These are phyloP conservation scores for Tremella yokohamensis DNA, from an alignment of 768 basidiomycete species.

Conservation along the genomic window DNA sequence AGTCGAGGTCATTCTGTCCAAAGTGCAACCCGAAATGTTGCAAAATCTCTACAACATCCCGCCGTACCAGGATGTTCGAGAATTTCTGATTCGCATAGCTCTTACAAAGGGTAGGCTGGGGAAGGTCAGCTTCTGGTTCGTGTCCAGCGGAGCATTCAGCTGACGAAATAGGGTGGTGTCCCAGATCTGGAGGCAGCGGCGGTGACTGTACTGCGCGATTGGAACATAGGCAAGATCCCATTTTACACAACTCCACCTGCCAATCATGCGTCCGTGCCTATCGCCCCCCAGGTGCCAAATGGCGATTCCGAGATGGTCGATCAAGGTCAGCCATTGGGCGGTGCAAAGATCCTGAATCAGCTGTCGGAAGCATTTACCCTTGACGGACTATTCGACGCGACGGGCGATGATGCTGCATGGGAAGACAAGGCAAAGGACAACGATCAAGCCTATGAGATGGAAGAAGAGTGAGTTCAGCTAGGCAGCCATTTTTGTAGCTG, in stretches of 20 bases:
- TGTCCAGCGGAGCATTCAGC: not conserved
- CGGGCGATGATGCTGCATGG: constrained; percentile 76
- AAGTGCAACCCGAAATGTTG: constrained; percentile 68
- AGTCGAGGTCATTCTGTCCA: constrained; percentile 82
- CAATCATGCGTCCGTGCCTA: constrained; percentile 70
- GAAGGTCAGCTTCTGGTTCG: constrained; percentile 58
- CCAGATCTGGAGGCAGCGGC: constrained; percentile 82
- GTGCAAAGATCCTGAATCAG: constrained; percentile 68
- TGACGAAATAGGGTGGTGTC: constrained; percentile 67
- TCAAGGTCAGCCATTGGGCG: constrained; percentile 70
- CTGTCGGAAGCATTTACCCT: constrained; percentile 76
- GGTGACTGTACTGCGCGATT: constrained; percentile 76
- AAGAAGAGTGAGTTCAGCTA: constrained; percentile 27
- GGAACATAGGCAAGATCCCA: constrained; percentile 94
- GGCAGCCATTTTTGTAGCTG: not conserved
- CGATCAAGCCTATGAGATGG: constrained; percentile 20
- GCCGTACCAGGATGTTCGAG: constrained; percentile 64
- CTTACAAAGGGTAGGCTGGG: constrained; percentile 74
- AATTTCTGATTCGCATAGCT: constrained; percentile 87
- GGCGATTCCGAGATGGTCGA: constrained; percentile 61
- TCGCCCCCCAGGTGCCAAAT: constrained; percentile 36
- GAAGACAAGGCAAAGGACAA: constrained; percentile 52
- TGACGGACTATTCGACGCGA: constrained; percentile 73
- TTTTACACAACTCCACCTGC: constrained; percentile 77
- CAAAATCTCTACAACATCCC: constrained; percentile 84